These are phyloP conservation scores for Xylaria nigripes DNA, from an alignment of 495 filamentous ascomycete species.

Conservation along the genomic window DNA sequence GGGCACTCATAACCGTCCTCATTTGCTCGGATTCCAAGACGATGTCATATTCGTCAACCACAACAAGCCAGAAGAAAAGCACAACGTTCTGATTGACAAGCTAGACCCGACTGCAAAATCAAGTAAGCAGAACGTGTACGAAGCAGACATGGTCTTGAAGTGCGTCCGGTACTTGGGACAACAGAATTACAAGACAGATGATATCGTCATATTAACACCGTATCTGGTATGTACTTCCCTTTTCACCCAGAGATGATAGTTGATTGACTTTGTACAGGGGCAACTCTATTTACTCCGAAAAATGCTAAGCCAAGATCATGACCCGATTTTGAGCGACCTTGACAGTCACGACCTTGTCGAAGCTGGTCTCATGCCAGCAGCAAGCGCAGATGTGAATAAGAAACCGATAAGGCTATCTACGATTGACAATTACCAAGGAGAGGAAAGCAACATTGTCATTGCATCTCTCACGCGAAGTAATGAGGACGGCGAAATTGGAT, in stretches of 20 bases:
- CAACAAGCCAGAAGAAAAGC: slow-evolving; percentile 40
- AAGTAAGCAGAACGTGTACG: slow-evolving; percentile 59
- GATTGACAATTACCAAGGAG: slow-evolving; percentile 75
- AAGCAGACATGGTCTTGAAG: slow-evolving; percentile 59
- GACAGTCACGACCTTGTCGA: slow-evolving; percentile 59
- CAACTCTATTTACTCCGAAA: slow-evolving; percentile 55
- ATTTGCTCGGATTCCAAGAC: slow-evolving; percentile 50
- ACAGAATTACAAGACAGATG: slow-evolving; percentile 62
- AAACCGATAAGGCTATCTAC: slow-evolving; percentile 53
- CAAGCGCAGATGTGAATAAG: slow-evolving; percentile 45
- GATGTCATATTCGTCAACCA: slow-evolving; percentile 64
- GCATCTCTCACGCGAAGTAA: slow-evolving; percentile 63
- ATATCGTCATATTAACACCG: slow-evolving; percentile 65
- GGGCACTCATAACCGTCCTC: slow-evolving; percentile 41
- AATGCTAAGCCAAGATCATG: slow-evolving; percentile 44
- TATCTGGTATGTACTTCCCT: slow-evolving; percentile 39
- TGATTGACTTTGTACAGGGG: slow-evolving; percentile 33
- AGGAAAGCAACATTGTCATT: slow-evolving; percentile 70
- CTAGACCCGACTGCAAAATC: slow-evolving; percentile 41
- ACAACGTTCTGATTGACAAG: slow-evolving; percentile 38
- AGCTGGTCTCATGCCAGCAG: slow-evolving; percentile 53
- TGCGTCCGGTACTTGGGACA: slow-evolving; percentile 65
- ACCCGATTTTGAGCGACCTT: slow-evolving; percentile 58
- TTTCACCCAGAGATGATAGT: not conserved
- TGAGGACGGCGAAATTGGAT: slow-evolving; percentile 55